Conservation (phyloP, 2,329 filamentous ascomycete species). For the Boeremia lycopersici region DNA sequence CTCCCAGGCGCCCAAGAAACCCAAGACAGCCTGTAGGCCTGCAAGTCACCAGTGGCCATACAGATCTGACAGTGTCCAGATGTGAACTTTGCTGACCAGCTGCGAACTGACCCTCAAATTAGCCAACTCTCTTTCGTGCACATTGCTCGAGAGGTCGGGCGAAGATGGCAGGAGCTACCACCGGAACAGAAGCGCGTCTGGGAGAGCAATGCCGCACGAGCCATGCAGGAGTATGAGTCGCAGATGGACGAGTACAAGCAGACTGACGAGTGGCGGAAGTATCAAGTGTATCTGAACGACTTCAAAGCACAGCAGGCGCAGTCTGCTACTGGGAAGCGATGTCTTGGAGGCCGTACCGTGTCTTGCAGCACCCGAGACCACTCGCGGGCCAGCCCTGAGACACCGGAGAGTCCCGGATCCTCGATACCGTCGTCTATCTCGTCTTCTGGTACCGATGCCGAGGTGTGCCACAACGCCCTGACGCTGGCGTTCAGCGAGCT, state of each 20-base stretch:
- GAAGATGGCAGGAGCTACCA: slow-evolving; percentile 46
- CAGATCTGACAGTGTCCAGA: slow-evolving; percentile 25
- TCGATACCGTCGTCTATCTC: slow-evolving; percentile 21
- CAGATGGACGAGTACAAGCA: slow-evolving; percentile 50
- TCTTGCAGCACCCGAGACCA: slow-evolving; percentile 31
- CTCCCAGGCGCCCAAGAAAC: slow-evolving; percentile 47
- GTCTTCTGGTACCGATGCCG: slow-evolving; percentile 29
- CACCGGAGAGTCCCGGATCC: slow-evolving; percentile 37
- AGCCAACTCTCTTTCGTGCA: slow-evolving; percentile 47
- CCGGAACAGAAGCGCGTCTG: slow-evolving; percentile 45
- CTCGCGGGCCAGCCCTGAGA: slow-evolving; percentile 37
- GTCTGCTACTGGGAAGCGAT: slow-evolving; percentile 25
- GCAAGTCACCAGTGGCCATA: background rate
- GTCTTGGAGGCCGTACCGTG: slow-evolving; percentile 26
- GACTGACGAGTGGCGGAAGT: slow-evolving; percentile 45
- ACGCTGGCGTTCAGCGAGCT: slow-evolving; percentile 46
- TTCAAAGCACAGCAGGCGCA: slow-evolving; percentile 42
- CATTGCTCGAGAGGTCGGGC: slow-evolving; percentile 48
- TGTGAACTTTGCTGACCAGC: slow-evolving; percentile 50
- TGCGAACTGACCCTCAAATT: slow-evolving; percentile 45
- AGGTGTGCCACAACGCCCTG: slow-evolving; percentile 43
- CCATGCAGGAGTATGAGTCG: slow-evolving; percentile 47
- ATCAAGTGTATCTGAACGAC: slow-evolving; percentile 44
- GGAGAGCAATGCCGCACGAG: slow-evolving; percentile 47
- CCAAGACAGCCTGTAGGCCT: slow-evolving; percentile 48